phyloP scores from a whole-genome alignment of 768 basidiomycete species.

The Termitomyces sp. region DNA sequence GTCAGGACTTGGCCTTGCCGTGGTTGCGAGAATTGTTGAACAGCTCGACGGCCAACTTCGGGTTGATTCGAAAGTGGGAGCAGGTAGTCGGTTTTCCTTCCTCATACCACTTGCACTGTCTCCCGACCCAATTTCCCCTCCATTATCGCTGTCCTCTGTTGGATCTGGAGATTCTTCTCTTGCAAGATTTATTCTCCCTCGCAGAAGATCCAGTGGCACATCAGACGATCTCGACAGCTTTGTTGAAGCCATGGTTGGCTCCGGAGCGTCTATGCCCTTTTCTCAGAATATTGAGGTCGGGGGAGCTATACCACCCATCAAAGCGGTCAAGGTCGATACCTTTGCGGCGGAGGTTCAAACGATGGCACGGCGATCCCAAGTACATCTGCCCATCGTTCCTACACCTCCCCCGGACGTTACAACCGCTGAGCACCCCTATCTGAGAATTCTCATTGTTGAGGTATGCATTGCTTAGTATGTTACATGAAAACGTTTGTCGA shows the following conservation, averaged over 20 bases:
- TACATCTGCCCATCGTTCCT: not conserved
- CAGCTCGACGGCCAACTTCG: constrained; percentile 77
- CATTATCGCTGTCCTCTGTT: constrained; percentile 12
- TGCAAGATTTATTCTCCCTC: constrained; percentile 20
- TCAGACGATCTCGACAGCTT: constrained; percentile 40
- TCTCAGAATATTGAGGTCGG: constrained; percentile 15
- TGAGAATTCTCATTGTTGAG: constrained; percentile 66
- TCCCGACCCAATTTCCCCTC: constrained; percentile 1
- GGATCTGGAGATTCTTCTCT: constrained; percentile 17
- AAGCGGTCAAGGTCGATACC: constrained; percentile 33
- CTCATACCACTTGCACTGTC: constrained; percentile 58
- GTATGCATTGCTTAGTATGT: constrained; percentile 26
- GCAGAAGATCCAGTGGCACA: constrained; percentile 22
- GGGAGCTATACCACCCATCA: constrained; percentile 26
- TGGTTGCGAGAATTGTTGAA: constrained; percentile 77
- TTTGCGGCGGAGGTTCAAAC: constrained; percentile 16
- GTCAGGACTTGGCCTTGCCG: constrained; percentile 69
- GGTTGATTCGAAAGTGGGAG: constrained; percentile 64
- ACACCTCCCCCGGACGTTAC: not conserved
- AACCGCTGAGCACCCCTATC: constrained; percentile 9
- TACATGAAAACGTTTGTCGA: not conserved
- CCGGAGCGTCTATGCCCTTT: constrained; percentile 7
- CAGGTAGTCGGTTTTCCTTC: constrained; percentile 73
- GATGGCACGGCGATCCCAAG: constrained; percentile 4
- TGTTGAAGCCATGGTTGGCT: constrained; percentile 46